Evolutionary conservation across 805 yeast genomes (phyloP), one percentile per base, ranked within the genome.

Genomic region (Saccharomyces paradoxus): DNA sequence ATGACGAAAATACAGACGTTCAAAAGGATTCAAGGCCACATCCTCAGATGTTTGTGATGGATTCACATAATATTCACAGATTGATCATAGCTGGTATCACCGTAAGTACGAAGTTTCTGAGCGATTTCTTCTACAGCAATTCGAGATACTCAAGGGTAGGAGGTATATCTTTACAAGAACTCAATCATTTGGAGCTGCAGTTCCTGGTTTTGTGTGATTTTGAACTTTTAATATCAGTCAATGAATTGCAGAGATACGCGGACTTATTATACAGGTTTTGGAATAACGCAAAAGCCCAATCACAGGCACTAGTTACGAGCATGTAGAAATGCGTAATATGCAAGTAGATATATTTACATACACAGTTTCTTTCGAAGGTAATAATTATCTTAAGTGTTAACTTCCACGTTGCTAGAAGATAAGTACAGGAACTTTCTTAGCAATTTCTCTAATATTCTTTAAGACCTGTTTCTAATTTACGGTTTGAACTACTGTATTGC

Each of bases 81-180:
- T 77, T 94, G 59, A 88, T 94, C 51, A 92, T 94, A 50, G 87
- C 96, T 12, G 98, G 97, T 4, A 86, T 94, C 56, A 92, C 99
- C 0, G 97, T 94, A 27, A 89, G 96, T 28, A 87, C 96, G 41
- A 94, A 94, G 74, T 92, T 92, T 70, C 91, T 91, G 70, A 84
- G 92, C 63, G 98, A 92, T 71, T 89, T 91, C 50, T 92, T 91
- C 66, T 92, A 92, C 77, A 92, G 92, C 67, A 92, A 92, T 69
- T 83, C 94, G 53, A 80, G 98, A 59, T 92, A 92, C 69, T 97
- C 97, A 10, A 88, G 91, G 69, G 94, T 92, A 48, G 98, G 98
- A 5, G 98, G 98, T 0, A 77, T 92, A 53, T 96, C 97, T 7
- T 77, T 90, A 55, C 96, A 89, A 54, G 99, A 94, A 69, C 77